Evolutionary conservation across 768 basidiomycete species (phyloP).

Genomic region (Pleurotus sapidus): DNA sequence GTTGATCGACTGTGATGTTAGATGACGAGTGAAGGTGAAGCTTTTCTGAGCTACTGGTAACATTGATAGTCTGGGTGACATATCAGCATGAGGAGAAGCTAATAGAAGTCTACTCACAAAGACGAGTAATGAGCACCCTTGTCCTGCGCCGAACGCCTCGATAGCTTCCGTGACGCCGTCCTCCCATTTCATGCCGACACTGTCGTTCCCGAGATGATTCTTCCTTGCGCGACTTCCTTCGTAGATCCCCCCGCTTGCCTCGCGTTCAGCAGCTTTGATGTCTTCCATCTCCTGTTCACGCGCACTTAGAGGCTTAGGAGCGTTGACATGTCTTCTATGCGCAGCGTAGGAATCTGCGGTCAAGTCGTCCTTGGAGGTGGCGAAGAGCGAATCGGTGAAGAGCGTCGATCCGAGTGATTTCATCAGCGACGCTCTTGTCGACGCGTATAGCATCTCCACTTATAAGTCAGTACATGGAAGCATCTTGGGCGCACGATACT

Average conservation of each 20-base stretch:
- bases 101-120: constrained; percentile 44
- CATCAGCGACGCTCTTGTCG: constrained; percentile 65
- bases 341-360: constrained; percentile 68
- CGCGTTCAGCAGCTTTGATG: constrained; percentile 73
- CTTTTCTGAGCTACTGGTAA: constrained; percentile 47
- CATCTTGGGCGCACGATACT: constrained; percentile 7
- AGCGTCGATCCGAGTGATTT: constrained; percentile 72
- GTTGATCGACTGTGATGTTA: constrained; percentile 36
- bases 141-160: constrained; percentile 45
- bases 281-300: constrained; percentile 82
- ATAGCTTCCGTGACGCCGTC: constrained; percentile 65
- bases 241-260: constrained; percentile 44
- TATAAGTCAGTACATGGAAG: constrained; percentile 2
- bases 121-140: constrained; percentile 54
- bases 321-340: constrained; percentile 67
- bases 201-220: constrained; percentile 50
- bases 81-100: not conserved
- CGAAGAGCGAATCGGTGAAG: constrained; percentile 76
- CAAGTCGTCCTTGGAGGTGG: constrained; percentile 67
- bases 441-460: constrained; percentile 83
- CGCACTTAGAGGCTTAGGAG: constrained; percentile 79
- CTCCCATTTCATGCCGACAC: constrained; percentile 67
- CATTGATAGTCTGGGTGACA: constrained; percentile 58
- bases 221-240: constrained; percentile 55
- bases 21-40: constrained; percentile 41